Base-by-base conservation (phyloP, 306 rosid genomes). In the Prunus padus region DNA sequence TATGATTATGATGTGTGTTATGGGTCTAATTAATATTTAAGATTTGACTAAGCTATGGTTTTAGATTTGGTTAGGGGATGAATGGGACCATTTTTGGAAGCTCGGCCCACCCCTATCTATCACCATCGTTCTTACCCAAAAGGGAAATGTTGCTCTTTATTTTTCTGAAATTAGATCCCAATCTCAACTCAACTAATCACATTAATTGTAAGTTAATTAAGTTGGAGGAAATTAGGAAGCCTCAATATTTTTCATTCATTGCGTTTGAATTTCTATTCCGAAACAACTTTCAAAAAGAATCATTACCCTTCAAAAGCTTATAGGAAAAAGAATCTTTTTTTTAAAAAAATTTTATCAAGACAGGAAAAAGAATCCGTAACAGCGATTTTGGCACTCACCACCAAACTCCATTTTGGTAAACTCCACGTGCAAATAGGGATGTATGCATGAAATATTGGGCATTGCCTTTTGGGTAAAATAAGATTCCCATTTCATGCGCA, bases 1-100 rank as follows among this genome's bases (percentile, higher is more conserved):
- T 44, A 18, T 57, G 56, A 72, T 45, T 13, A 23, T 72, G 76
- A 72, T 72, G 66, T 22, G 56, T 60, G 77, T 18, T 45, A 60
- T 4, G 51, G 30, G 69, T 60, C 0, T 73, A 19, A 25, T 25
- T 4, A 59, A 5, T 45, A 6, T 26, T 44, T 44, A 18, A 14
- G 52, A 33, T 44, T 10, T 19, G 68, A 45, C 45, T 44, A 73
- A 73, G 2, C 51, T n/a, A 8, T 72, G 18, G 3, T 23, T 42
- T 22, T 56, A 56, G 66, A 72, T 72, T 56, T 40, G 40, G 66
- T 56, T 72, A 45, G 68, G 44, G 51, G n/a, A 44, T 37, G 4
- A 59, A 16, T 59, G 47, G 76, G 67, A 57, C 67, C 55, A 15
- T 7, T 8, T 40, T 25, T 55, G 66, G 23, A 59, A 42, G 44